Evolutionary conservation across 257 asterid species (phyloP).

Genomic region (Plantago ovata): DNA sequence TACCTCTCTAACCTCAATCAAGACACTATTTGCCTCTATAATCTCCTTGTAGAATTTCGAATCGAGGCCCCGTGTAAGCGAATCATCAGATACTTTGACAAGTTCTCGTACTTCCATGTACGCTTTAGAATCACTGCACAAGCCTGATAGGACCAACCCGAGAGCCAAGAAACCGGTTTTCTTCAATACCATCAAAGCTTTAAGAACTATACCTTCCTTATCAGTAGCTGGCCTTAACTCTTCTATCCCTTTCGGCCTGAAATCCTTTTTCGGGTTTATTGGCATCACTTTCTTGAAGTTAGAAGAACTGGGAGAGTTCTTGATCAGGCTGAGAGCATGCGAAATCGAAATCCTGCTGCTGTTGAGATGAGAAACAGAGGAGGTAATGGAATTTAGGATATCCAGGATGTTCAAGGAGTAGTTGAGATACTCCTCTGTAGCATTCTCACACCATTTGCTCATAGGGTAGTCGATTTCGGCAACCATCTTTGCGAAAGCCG

Average conservation of each 20-base stretch:
- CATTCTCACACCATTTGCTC: slow-evolving; percentile 38
- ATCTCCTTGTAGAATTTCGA: slow-evolving; percentile 25
- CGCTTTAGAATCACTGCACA: slow-evolving; percentile 34
- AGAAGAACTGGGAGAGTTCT: slow-evolving; percentile 23
- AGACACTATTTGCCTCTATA: slow-evolving; percentile 19
- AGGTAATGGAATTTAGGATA: slow-evolving; percentile 42
- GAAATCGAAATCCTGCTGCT: slow-evolving; percentile 35
- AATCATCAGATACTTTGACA: slow-evolving; percentile 29
- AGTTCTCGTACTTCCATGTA: slow-evolving; percentile 36
- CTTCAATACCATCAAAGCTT: slow-evolving; percentile 32
- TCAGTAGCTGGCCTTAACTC: slow-evolving; percentile 20
- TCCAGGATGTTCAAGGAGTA: slow-evolving; percentile 39
- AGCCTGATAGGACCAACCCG: slow-evolving; percentile 41
- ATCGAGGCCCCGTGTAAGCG: slow-evolving; percentile 35
- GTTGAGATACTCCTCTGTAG: slow-evolving; percentile 42
- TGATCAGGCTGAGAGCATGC: slow-evolving; percentile 36
- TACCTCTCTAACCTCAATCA: slow-evolving; percentile 49
- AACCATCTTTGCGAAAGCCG: slow-evolving; percentile 47
- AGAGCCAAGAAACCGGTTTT: slow-evolving; percentile 37
- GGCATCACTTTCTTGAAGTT: slow-evolving; percentile 25
- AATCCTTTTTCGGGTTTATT: slow-evolving; percentile 17
- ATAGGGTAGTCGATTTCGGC: slow-evolving; percentile 53
- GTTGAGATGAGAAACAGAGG: slow-evolving; percentile 44
- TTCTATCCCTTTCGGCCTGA: slow-evolving; percentile 23
- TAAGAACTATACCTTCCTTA: slow-evolving; percentile 36